Base-by-base conservation (phyloP, 805 yeast species). In the Candida broadrunensis region DNA sequence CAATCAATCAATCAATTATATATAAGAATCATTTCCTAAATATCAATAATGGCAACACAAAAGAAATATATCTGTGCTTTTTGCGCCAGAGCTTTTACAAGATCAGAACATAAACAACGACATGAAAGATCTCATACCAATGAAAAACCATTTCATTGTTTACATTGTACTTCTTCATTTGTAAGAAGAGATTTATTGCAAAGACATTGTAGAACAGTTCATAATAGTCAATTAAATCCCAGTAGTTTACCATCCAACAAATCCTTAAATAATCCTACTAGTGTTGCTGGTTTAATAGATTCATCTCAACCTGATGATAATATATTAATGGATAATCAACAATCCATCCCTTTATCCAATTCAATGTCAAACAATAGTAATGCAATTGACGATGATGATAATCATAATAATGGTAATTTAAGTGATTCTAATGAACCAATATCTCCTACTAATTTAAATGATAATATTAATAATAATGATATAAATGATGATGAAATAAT, bases 111-210 rank as follows among this genome's bases (percentile, higher is more conserved):
- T 59, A 76, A 83, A 50, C 78, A 83, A 32, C 74, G 93, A 36
- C 93, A 85, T 52, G 91, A 85, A 58, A 64, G 90, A 20, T 81
- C 88, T 1, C 93, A 85, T 55, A 84, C 89, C 12, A 84, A 84
- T 52, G 88, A 82, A 52, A 80, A 88, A 47, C 95, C 95, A 1
- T 86, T 83, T 63, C 80, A 79, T 43, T 86, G 95, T 52, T 67
- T 75, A 26, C 72, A 79, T 38, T 86, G 95, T 56, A 72, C 80
- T 8, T 76, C 83, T 36, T 77, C 84, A 2, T 86, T 86, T 65
- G 95, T 86, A 1, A 66, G 95, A 44, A 66, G 93, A 50, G 95
- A 86, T 55, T 64, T 86, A 35, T 66, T 87, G 14, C 87, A 85
- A 51, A 67, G 95, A 29, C 95, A 86, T 58, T 76, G 83, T 44